Conservation (phyloP, 768 basidiomycete genomes). For the Rhodotorula diobovata region DNA sequence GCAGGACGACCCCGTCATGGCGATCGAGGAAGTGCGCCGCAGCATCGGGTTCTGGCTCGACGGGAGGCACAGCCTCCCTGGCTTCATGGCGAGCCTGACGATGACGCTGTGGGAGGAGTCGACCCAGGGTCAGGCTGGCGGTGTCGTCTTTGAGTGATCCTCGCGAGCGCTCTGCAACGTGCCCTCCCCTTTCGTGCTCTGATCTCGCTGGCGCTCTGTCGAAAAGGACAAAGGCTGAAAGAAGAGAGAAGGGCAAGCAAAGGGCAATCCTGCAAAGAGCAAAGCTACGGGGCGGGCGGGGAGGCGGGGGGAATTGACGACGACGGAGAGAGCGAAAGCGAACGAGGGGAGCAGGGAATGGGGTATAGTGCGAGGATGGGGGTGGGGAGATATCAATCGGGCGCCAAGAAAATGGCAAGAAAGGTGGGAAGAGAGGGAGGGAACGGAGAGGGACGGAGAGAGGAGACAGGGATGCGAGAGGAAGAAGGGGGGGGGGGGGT, state of each 20-base stretch:
- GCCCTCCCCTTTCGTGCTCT: too few relatives aligned
- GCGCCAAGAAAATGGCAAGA: neutral
- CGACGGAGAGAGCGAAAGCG: neutral
- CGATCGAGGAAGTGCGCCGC: slow-evolving; percentile 67
- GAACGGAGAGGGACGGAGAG: neutral
- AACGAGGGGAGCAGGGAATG: neutral
- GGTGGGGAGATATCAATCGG: too few relatives aligned
- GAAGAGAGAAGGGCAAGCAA: neutral
- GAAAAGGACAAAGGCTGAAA: too few relatives aligned
- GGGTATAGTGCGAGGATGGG: too few relatives aligned
- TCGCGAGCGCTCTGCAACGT: too few relatives aligned
- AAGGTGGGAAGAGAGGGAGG: too few relatives aligned
- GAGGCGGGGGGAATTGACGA: too few relatives aligned
- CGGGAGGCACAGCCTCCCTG: slow-evolving; percentile 33
- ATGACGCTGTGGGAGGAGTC: slow-evolving; percentile 25
- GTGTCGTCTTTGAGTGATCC: neutral
- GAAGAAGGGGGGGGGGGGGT: neutral
- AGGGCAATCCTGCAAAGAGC: neutral
- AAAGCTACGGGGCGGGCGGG: too few relatives aligned
- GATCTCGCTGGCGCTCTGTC: too few relatives aligned
- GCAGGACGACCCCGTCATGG: slow-evolving; percentile 45
- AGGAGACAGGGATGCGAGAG: neutral
- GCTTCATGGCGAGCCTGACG: slow-evolving; percentile 42
- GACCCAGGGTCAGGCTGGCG: neutral
- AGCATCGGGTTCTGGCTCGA: slow-evolving; percentile 58